Evolutionary conservation across 441 rosid genomes (phyloP), one percentile per base, ranked within the genome.

Genomic region (Pelargonium australe): DNA sequence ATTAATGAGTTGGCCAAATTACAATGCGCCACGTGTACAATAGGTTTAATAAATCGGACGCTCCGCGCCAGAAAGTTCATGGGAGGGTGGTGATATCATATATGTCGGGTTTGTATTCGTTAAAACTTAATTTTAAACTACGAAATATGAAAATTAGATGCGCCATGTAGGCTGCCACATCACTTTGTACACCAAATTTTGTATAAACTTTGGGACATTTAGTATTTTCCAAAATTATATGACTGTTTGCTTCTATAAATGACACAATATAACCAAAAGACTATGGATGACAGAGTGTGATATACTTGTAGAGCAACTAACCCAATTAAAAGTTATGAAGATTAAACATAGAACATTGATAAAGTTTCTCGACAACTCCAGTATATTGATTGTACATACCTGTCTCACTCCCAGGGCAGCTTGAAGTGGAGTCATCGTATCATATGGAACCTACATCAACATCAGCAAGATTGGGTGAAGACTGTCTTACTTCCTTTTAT

Each of bases 361-460:
- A 47, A 34, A 34, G 40, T 34, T 34, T 34, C 7, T 34, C 7
- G 40, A 34, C 40, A 34, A 34, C 40, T 34, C 40, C 13, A 23
- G 43, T 31, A 31, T 40, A 23, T 65, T 40, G 57, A 65, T 1
- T 51, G 62, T 20, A 31, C 70, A 66, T 43, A 85, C 92, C 89
- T 83, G 86, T 78, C 88, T 78, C 43, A 87, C 92, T 75, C 90
- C 92, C 75, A 87, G 69, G 23, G 92, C 92, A 72, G 88, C 92
- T 78, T 87, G 92, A 53, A 87, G 70, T 9, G 92, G 92, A 62
- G 87, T 84, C 90, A 83, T 73, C 73, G 77, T 72, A 66, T 77
- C 81, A 76, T 87, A 87, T 20, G 90, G 90, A 60, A 87, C 78
- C 92, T 87, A 76, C 69, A 71, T 20, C 13, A 68, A 14, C 69